phyloP scores from a whole-genome alignment of 1,284 basidiomycete species.

The Ganoderma leucocontextum region DNA sequence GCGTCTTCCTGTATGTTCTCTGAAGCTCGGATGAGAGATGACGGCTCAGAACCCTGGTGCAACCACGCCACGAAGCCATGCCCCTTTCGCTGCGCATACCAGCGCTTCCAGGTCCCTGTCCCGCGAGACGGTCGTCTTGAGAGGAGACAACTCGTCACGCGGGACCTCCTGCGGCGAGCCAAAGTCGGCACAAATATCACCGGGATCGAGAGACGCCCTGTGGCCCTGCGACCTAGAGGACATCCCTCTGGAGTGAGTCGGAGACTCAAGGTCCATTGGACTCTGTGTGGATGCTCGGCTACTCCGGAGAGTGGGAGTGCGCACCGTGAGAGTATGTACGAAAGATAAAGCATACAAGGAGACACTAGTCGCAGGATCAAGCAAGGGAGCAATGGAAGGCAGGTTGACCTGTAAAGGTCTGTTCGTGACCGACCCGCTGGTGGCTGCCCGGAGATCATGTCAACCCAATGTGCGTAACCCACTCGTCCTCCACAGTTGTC shows the following conservation, averaged over 20 bases:
- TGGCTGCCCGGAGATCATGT: slow-evolving; percentile 19
- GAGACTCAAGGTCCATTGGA: slow-evolving; percentile 46
- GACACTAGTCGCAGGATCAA: slow-evolving; percentile 29
- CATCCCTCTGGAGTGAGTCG: slow-evolving; percentile 46
- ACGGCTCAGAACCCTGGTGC: slow-evolving; percentile 25
- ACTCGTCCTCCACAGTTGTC: slow-evolving; percentile 40
- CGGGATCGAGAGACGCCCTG: slow-evolving; percentile 48
- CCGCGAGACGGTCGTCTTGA: slow-evolving; percentile 36
- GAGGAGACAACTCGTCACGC: slow-evolving; percentile 36
- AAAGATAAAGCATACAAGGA: neutral
- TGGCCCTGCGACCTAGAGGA: slow-evolving; percentile 29
- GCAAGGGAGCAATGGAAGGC: slow-evolving; percentile 46
- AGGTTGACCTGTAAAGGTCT: slow-evolving; percentile 43
- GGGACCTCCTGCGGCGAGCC: slow-evolving; percentile 54
- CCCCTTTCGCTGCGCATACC: slow-evolving; percentile 56
- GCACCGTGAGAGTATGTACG: slow-evolving; percentile 19
- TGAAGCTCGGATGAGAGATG: slow-evolving; percentile 25
- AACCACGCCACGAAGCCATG: slow-evolving; percentile 51
- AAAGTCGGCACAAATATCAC: slow-evolving; percentile 53
- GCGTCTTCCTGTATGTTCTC: slow-evolving; percentile 39
- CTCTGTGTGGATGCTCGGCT: slow-evolving; percentile 47
- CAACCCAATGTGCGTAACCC: slow-evolving; percentile 43
- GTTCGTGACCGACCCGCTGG: slow-evolving; percentile 48
- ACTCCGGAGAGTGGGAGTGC: slow-evolving; percentile 30
- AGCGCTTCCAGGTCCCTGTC: slow-evolving; percentile 53